Evolutionary conservation across 352 stramenopile genomes (phyloP).

Genomic region (Phytophthora colocasiae): DNA sequence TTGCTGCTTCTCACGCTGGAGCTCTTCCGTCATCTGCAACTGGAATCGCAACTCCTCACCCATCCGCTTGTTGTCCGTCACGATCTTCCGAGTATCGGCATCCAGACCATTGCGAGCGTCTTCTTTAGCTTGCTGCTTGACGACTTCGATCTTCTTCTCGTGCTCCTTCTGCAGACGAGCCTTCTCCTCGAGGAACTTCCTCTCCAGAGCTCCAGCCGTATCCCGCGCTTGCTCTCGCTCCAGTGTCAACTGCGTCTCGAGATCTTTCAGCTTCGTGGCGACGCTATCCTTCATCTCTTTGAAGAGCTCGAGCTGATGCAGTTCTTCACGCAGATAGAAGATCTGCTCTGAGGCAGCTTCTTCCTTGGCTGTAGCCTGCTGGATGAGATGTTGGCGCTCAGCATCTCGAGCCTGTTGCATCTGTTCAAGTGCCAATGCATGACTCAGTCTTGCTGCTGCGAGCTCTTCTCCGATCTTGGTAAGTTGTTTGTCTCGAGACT

Average conservation of each 20-base stretch:
- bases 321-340: slow-evolving; percentile 67
- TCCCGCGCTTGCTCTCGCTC: slow-evolving; percentile 65
- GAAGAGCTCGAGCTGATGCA: slow-evolving; percentile 75
- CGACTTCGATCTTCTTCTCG: slow-evolving; percentile 86
- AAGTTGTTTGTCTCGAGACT: slow-evolving; percentile 80
- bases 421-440: slow-evolving; percentile 68
- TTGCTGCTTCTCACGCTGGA: slow-evolving; percentile 83
- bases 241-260: slow-evolving; percentile 67
- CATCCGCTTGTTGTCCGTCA: slow-evolving; percentile 93
- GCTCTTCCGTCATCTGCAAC: slow-evolving; percentile 90
- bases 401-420: slow-evolving; percentile 52
- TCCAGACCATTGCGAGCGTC: slow-evolving; percentile 92
- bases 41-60: slow-evolving; percentile 94
- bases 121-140: slow-evolving; percentile 88
- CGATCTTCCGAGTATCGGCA: slow-evolving; percentile 91
- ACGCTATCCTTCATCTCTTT: slow-evolving; percentile 73
- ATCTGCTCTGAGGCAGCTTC: slow-evolving; percentile 66
- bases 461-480: slow-evolving; percentile 88
- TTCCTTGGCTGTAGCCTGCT: slow-evolving; percentile 54
- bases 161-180: slow-evolving; percentile 83
- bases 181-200: slow-evolving; percentile 92
- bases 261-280: slow-evolving; percentile 59
- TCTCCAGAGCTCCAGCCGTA: slow-evolving; percentile 70
- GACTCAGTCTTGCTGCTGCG: slow-evolving; percentile 59
- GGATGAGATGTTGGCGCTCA: slow-evolving; percentile 55